phyloP scores from a whole-genome alignment of 1,139 yeast species.

The Kurtzmaniella quercitrusa region DNA sequence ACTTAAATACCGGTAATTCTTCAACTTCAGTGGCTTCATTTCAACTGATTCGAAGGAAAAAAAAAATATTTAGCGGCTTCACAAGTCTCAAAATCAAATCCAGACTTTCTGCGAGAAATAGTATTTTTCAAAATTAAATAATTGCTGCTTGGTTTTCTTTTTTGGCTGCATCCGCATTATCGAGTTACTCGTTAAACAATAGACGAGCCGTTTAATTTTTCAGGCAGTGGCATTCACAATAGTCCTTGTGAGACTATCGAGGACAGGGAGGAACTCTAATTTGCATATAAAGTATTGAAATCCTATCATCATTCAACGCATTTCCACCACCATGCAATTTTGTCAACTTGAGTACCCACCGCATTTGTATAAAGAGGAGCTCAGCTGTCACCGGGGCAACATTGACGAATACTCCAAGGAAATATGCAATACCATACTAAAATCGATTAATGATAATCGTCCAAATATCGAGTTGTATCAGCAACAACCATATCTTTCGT shows the following conservation, averaged over 20 bases:
- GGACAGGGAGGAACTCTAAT: neutral
- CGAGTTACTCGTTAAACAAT: slow-evolving; percentile 1
- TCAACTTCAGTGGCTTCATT: neutral
- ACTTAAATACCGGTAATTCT: neutral
- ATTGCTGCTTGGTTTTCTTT: neutral
- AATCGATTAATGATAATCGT: slow-evolving; percentile 25
- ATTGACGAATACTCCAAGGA: slow-evolving; percentile 54
- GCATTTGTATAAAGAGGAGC: slow-evolving; percentile 47
- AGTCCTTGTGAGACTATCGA: neutral
- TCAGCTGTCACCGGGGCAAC: slow-evolving; percentile 41
- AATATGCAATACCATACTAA: slow-evolving; percentile 38
- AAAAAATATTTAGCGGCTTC: neutral
- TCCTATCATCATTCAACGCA: neutral
- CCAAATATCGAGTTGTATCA: slow-evolving; percentile 54
- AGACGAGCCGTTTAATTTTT: slow-evolving; percentile 1
- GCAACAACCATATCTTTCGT: slow-evolving; percentile 64
- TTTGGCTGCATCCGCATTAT: neutral
- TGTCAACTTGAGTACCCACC: slow-evolving; percentile 44
- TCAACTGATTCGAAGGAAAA: neutral
- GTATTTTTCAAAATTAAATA: neutral
- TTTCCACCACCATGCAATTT: slow-evolving; percentile 12
- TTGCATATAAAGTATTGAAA: neutral
- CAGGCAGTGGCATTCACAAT: neutral
- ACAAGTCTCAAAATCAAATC: neutral
- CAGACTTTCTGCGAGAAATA: neutral